Conservation (phyloP, 2,329 filamentous ascomycete species). For the Aspergillus quadrilineatus region DNA sequence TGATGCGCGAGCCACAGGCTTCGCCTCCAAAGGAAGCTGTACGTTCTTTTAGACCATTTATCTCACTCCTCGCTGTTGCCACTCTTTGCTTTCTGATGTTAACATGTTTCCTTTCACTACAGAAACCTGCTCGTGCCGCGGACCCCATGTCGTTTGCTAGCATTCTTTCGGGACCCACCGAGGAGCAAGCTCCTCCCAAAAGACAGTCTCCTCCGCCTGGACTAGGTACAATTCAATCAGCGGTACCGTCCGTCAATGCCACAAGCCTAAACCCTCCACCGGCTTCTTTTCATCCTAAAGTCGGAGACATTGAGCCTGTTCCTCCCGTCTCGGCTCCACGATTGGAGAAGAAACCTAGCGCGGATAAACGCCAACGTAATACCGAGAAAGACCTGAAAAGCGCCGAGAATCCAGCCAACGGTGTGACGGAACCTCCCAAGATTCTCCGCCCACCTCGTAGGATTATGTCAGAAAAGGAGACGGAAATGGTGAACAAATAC, state of each 20-base stretch:
- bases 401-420: slow-evolving; percentile 27
- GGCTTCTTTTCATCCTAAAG: slow-evolving; percentile 17
- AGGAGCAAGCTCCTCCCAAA: slow-evolving; percentile 51
- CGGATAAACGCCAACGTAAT: slow-evolving; percentile 29
- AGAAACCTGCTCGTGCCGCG: slow-evolving; percentile 71
- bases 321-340: slow-evolving; percentile 29
- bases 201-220: slow-evolving; percentile 48
- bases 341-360: slow-evolving; percentile 28
- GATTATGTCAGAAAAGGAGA: slow-evolving; percentile 59
- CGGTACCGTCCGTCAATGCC: slow-evolving; percentile 14
- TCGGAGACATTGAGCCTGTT: slow-evolving; percentile 27
- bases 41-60: slow-evolving; percentile 20
- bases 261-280: slow-evolving; percentile 21
- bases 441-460: slow-evolving; percentile 45
- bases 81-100: background rate
- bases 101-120: slow-evolving; percentile 16
- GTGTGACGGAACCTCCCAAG: slow-evolving; percentile 21
- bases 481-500: slow-evolving; percentile 67
- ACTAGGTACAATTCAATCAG: slow-evolving; percentile 19
- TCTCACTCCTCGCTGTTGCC: background rate
- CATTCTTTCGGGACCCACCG: slow-evolving; percentile 79
- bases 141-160: slow-evolving; percentile 96
- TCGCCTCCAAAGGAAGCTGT: slow-evolving; percentile 45
- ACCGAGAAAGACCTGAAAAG: slow-evolving; percentile 23
- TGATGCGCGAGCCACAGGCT: slow-evolving; percentile 32